Evolutionary conservation across 352 stramenopile genomes (phyloP).

Genomic region (Phytophthora cryptogea): DNA sequence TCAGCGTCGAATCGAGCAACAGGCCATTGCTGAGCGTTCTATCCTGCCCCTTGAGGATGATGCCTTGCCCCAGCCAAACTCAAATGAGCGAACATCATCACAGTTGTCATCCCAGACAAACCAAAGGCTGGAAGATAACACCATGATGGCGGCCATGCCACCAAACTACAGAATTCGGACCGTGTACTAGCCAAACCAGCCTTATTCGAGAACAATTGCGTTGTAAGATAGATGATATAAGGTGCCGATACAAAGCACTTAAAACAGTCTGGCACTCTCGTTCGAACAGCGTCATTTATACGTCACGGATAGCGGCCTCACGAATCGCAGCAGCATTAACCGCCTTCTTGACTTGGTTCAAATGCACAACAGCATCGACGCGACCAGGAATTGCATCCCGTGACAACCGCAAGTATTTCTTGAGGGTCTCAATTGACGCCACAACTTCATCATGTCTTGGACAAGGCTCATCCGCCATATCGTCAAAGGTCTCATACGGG

Average conservation of each 20-base stretch:
- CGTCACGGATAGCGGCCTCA: constrained; percentile 22
- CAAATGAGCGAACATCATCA: constrained; percentile 8
- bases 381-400: constrained; percentile 50
- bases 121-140: constrained; percentile 11
- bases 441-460: constrained; percentile 61
- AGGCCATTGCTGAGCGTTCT: constrained; percentile 69
- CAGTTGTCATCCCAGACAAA: constrained; percentile 10
- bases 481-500: constrained; percentile 52
- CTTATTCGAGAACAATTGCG: constrained; percentile 3
- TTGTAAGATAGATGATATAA: constrained; percentile 22
- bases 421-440: constrained; percentile 64
- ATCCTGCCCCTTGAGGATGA: constrained; percentile 53
- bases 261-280: constrained; percentile 7
- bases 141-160: constrained; percentile 21
- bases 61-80: constrained; percentile 2
- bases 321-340: constrained; percentile 38
- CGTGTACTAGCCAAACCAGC: constrained; percentile 31
- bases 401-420: constrained; percentile 76
- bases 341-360: constrained; percentile 76
- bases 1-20: constrained; percentile 73
- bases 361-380: constrained; percentile 66
- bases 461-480: constrained; percentile 58
- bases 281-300: constrained; percentile 22
- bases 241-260: constrained; percentile 3
- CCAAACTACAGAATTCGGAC: constrained; percentile 39